phyloP scores from a whole-genome alignment of 2,329 filamentous ascomycete genomes.

The Stagonosporopsis tanaceti region DNA sequence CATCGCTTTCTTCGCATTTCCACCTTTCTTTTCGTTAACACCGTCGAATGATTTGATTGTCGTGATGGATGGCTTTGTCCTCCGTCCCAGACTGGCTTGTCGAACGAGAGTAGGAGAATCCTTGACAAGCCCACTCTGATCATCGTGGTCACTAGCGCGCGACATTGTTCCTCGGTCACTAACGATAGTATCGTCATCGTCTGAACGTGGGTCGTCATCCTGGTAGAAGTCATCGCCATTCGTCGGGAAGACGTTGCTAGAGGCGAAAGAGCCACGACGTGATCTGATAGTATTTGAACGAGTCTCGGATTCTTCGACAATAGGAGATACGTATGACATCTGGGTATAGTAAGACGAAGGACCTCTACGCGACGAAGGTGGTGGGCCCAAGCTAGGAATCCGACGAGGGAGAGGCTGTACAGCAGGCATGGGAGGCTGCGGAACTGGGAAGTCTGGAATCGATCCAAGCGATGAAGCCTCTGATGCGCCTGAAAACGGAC shows the following conservation, averaged over 20 bases:
- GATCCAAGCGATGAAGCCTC: conserved; percentile 51
- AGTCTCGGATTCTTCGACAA: conserved; percentile 58
- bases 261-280: conserved; percentile 55
- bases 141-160: conserved; percentile 44
- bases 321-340: conserved; percentile 57
- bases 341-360: conserved; percentile 60
- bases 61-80: conserved; percentile 57
- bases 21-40: conserved; percentile 33
- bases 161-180: conserved; percentile 43
- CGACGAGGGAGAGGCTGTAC: conserved; percentile 49
- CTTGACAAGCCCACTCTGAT: conserved; percentile 50
- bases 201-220: conserved; percentile 44
- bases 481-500: conserved; percentile 50
- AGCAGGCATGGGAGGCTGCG: conserved; percentile 43
- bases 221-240: conserved; percentile 52
- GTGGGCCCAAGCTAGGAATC: conserved; percentile 55
- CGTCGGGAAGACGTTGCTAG: conserved; percentile 58
- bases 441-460: conserved; percentile 53
- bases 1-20: conserved; percentile 26
- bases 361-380: conserved; percentile 57
- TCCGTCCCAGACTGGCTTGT: conserved; percentile 58
- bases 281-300: conserved; percentile 54
- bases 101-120: conserved; percentile 44
- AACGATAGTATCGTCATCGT: conserved; percentile 49
- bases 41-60: conserved; percentile 56